phyloP scores from a whole-genome alignment of 495 filamentous ascomycete genomes.

The Penicillium bialowiezense region DNA sequence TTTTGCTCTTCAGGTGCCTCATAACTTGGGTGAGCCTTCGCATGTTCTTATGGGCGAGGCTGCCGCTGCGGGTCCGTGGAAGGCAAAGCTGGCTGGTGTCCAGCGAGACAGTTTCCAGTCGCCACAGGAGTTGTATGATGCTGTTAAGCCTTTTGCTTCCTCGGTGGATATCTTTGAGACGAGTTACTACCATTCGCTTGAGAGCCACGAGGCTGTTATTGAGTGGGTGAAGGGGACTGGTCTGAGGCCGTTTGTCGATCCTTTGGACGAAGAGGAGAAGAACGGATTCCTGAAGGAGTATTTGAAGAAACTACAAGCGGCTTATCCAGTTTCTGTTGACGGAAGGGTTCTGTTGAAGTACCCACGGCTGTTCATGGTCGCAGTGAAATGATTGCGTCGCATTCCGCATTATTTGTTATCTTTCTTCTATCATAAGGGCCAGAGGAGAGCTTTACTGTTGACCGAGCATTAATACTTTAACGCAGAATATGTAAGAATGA shows the following conservation, averaged over 20 bases:
- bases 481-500: too few species aligned
- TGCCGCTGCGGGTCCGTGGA: constrained; percentile 38
- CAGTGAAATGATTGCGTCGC: constrained; percentile 36
- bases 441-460: too few species aligned
- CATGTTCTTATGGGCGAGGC: constrained; percentile 49
- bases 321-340: constrained; percentile 37
- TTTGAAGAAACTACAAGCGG: constrained; percentile 29
- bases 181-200: constrained; percentile 49
- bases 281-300: constrained; percentile 41
- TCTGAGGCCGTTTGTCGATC: constrained; percentile 48
- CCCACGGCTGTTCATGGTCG: constrained; percentile 49
- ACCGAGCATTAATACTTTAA: too few species aligned
- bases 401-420: too few species aligned
- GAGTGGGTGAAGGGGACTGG: constrained; percentile 59
- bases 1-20: constrained; percentile 54
- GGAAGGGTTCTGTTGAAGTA: constrained; percentile 47
- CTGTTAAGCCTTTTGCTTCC: constrained; percentile 37
- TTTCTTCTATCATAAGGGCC: too few species aligned
- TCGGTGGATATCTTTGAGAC: constrained; percentile 50
- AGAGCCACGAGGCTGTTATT: constrained; percentile 44
- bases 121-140: constrained; percentile 42
- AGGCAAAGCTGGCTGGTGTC: constrained; percentile 25
- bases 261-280: constrained; percentile 30
- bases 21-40: constrained; percentile 47
- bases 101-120: constrained; percentile 48